Base-by-base conservation (phyloP, 1,284 basidiomycete species). In the Tilletia indica region DNA sequence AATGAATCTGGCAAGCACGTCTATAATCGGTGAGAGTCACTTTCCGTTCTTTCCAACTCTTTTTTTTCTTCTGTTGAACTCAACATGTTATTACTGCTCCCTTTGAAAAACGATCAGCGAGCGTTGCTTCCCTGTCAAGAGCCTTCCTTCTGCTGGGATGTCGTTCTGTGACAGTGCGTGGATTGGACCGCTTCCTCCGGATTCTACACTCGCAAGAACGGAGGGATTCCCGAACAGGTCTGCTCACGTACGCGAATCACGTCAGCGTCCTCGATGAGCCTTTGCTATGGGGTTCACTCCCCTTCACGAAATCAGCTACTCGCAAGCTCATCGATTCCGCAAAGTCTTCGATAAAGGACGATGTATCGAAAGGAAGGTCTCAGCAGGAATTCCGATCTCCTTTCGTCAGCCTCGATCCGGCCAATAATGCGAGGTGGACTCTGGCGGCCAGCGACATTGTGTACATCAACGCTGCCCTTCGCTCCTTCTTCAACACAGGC, bases 391-490 rank as follows among this genome's bases (percentile, higher is more conserved):
- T 80, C 77, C 64, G 64, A 69, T 0, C 63, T 83, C 31, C 82
- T 80, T 0, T 49, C 69, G n/a, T 58, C 63, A 0, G 69, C 75
- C 3, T 78, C 74, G 38, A 72, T 51, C 38, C 67, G 72, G 25
- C 54, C 72, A 0, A 86, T 36, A 90, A 88, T 42, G 91, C 88
- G 38, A 88, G 94, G 69, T 96, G 93, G 93, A 90, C 92, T 2
- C 87, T 94, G 16, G 93, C 92, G 70, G 95, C 96, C 1, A 91
- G 92, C 21, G 96, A 99, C 76, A 91, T 99, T 81, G 91, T 97
- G 88, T 99, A 98, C 86, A 97, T 92, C 6, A 97, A 94, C 85
- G 89, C 68, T 71, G 77, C 79, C 14, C 77, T 91, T 85, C 90
- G 73, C 48, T 63, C 63, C 67, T 97, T 98, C 87, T 98, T 99